Conservation (phyloP, 164 flowering plant genomes). For the Dillenia suffruticosa region DNA sequence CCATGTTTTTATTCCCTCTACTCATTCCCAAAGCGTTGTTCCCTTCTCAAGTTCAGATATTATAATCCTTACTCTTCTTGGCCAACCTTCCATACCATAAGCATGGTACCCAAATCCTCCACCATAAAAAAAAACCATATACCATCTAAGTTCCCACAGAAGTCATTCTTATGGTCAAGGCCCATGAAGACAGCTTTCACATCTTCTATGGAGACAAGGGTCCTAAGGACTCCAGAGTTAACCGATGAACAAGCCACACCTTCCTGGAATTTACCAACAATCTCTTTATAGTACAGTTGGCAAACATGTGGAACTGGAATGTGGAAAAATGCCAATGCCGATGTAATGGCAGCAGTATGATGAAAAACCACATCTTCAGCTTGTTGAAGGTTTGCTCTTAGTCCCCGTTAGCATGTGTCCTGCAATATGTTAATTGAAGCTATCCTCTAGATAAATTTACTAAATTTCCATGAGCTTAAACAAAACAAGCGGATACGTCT, state of each 20-base stretch:
- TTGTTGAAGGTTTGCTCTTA: conserved; percentile 10
- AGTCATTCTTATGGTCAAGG: conserved; percentile 87
- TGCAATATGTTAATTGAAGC: conserved; percentile 50
- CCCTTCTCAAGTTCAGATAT: conserved; percentile 54
- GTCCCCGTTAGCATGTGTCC: conserved; percentile 51
- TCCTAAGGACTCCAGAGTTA: conserved; percentile 67
- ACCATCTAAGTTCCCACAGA: conserved; percentile 71
- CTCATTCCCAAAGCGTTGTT: conserved; percentile 46
- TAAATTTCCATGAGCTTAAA: too few species aligned
- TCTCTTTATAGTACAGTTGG: conserved; percentile 34
- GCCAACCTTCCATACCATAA: conserved; percentile 75
- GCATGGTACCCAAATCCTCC: conserved; percentile 94
- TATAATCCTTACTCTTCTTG: conserved; percentile 70
- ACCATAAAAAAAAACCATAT: conserved; percentile 89
- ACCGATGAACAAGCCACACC: conserved; percentile 65
- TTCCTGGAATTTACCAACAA: conserved; percentile 65
- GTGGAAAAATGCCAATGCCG: conserved; percentile 75
- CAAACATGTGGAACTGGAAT: conserved; percentile 89
- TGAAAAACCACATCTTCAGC: conserved; percentile 6
- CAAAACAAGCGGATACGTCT: too few species aligned
- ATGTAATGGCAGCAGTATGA: conserved; percentile 11
- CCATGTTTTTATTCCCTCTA: conserved; percentile 77
- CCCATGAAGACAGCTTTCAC: conserved; percentile 86
- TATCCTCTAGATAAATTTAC: background rate
- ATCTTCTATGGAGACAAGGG: conserved; percentile 54